Conservation (phyloP, 495 filamentous ascomycete genomes). For the Clavariopsis aquatica region DNA sequence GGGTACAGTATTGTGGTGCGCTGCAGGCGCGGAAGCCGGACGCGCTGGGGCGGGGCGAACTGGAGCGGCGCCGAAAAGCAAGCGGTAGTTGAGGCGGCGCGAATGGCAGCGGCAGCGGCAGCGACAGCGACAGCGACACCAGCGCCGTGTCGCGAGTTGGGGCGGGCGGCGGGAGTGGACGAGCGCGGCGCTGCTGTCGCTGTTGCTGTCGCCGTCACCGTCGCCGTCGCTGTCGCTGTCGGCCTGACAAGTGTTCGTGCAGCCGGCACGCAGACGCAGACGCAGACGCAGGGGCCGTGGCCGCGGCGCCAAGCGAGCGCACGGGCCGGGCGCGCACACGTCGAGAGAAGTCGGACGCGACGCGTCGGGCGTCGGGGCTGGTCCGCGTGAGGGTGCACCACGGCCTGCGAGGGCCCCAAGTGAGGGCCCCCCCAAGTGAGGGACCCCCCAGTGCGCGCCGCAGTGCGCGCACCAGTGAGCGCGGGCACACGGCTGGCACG, state of each 20-base stretch:
- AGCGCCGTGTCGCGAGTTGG: neutral
- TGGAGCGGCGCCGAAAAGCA: neutral
- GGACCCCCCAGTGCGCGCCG: too few relatives aligned
- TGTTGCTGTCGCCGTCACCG: neutral
- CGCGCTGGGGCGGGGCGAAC: neutral
- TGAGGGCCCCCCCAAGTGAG: too few relatives aligned
- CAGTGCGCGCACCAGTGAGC: too few relatives aligned
- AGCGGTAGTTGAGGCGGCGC: neutral
- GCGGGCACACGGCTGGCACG: too few relatives aligned
- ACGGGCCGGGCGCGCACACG: neutral
- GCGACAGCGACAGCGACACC: neutral
- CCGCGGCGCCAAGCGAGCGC: neutral
- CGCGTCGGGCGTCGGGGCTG: constrained; percentile 7
- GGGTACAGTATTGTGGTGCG: too few relatives aligned
- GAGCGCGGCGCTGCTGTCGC: too few relatives aligned
- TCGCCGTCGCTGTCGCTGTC: constrained; percentile 6
- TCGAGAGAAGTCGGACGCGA: constrained; percentile 9
- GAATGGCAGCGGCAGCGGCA: neutral
- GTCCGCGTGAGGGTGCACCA: too few relatives aligned
- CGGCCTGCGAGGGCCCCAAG: too few relatives aligned
- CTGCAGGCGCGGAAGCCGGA: too few relatives aligned
- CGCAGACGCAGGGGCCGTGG: constrained; percentile 28
- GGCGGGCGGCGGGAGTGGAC: neutral
- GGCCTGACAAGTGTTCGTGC: constrained; percentile 33
- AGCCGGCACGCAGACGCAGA: neutral